phyloP scores from a whole-genome alignment of 139 green algal genomes.

The Micractinium sp. region DNA sequence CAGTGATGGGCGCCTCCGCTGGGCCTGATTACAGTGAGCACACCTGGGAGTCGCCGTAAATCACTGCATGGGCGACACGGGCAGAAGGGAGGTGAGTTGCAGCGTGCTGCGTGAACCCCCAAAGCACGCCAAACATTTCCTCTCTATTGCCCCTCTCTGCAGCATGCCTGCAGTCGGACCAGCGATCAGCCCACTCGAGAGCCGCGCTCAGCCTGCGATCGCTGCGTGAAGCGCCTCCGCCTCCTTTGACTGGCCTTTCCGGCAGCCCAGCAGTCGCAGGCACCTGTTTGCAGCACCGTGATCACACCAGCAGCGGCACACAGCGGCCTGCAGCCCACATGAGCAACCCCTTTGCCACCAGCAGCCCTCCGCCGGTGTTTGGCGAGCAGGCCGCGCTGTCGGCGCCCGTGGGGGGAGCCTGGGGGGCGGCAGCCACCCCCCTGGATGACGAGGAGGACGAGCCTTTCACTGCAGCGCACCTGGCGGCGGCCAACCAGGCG shows the following conservation, averaged over 20 bases:
- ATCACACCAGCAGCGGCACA: not conserved
- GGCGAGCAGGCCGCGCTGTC: not conserved
- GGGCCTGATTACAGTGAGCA: not conserved
- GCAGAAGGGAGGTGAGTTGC: too few relatives aligned
- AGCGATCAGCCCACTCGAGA: too few relatives aligned
- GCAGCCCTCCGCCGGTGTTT: constrained; percentile 19
- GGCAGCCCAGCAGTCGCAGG: not conserved
- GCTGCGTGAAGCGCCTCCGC: too few relatives aligned
- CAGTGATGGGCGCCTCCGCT: not conserved
- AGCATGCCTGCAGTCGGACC: too few relatives aligned
- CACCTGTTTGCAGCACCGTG: not conserved
- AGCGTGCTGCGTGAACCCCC: too few relatives aligned
- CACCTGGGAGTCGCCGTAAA: too few relatives aligned
- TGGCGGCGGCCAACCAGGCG: constrained; percentile 36
- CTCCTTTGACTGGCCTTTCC: not conserved
- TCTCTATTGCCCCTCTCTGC: too few relatives aligned
- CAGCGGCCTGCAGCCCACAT: not conserved
- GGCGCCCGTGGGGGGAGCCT: not conserved
- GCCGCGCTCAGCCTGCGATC: too few relatives aligned
- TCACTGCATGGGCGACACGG: too few relatives aligned
- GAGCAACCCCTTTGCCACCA: constrained; percentile 21
- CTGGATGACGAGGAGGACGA: constrained; percentile 39
- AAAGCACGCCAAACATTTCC: too few relatives aligned
- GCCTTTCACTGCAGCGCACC: constrained; percentile 51
- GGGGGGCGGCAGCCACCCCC: not conserved